Evolutionary conservation across 2,329 filamentous ascomycete species (phyloP), one percentile per base, ranked within the genome.

Genomic region (Raffaelea arxii): DNA sequence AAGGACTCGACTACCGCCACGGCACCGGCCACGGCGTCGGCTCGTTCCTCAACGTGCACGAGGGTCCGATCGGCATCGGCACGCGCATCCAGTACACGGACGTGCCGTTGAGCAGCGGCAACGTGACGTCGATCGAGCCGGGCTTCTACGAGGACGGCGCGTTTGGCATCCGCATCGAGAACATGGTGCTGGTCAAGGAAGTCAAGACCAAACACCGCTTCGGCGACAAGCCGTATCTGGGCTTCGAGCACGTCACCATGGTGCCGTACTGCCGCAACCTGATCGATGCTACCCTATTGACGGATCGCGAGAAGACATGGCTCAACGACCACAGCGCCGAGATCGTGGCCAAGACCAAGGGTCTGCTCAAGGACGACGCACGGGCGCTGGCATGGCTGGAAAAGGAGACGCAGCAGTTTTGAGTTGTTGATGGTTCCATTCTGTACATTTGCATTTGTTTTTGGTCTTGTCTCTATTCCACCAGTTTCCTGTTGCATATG

Each of bases 241-340:
- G 90, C 4, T 98, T 98, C 56, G 91, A 98, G 69, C 87, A 94
- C 64, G 89, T 97, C 54, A 98, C 92, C 0, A 88, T 98, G 88
- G 88, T 91, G 18, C 92, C 92, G 0, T 89, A 95, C 66, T 96
- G 91, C 67, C 78, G 82, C 51, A 96, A 88, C 51, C 69, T 98
- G 53, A 89, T 95, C 53, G 86, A 97, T 56, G 69, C 75, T 46
- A 71, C 62, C 44, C 69, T 95, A 27, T 67, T 98, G 54, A 89
- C 81, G 0, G 69, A 72, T 4, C 72, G 69, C 12, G 92, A 98
- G 69, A 86, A 83, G 67, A 66, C 76, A 50, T 98, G 91, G 86
- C 67, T 98, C 54, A 94, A 97, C 58, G 74, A 80, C 37, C 94
- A 94, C 62, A 86, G 95, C 61, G 67, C 73, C 27, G 82, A 92